Conservation (phyloP, 495 filamentous ascomycete genomes). For the Durotheca rogersii region DNA sequence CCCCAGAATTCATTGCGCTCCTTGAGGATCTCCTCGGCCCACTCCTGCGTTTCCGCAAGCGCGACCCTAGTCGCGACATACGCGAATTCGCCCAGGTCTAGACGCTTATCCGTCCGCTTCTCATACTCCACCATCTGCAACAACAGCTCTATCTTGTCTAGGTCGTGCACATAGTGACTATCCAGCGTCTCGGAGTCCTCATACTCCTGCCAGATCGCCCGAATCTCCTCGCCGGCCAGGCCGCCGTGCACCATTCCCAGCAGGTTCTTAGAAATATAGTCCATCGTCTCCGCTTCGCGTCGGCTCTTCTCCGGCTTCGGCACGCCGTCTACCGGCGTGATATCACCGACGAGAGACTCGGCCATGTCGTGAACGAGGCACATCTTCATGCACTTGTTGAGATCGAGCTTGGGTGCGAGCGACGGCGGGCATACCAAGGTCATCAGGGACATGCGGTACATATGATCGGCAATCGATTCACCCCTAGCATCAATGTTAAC, state of each 20-base stretch:
- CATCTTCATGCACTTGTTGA: constrained; percentile 86
- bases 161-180: constrained; percentile 87
- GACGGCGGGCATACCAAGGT: constrained; percentile 87
- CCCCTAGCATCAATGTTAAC: constrained; percentile 34
- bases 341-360: constrained; percentile 89
- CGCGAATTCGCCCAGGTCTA: constrained; percentile 83
- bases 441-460: constrained; percentile 99
- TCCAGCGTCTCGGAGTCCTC: constrained; percentile 82
- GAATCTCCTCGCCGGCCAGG: constrained; percentile 63
- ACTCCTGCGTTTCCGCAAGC: constrained; percentile 74
- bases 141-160: constrained; percentile 94
- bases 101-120: constrained; percentile 58
- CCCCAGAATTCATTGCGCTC: constrained; percentile 80
- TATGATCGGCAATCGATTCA: constrained; percentile 95
- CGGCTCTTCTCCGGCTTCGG: constrained; percentile 76
- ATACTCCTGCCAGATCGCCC: constrained; percentile 87
- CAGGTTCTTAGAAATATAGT: constrained; percentile 72
- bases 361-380: constrained; percentile 97
- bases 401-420: constrained; percentile 66
- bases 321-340: constrained; percentile 83
- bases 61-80: constrained; percentile 71
- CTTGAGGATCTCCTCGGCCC: constrained; percentile 71
- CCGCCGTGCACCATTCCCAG: constrained; percentile 74
- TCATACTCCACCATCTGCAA: constrained; percentile 98
- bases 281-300: constrained; percentile 84